Evolutionary conservation across 768 basidiomycete genomes (phyloP).

Genomic region (Suillus occidentalis): DNA sequence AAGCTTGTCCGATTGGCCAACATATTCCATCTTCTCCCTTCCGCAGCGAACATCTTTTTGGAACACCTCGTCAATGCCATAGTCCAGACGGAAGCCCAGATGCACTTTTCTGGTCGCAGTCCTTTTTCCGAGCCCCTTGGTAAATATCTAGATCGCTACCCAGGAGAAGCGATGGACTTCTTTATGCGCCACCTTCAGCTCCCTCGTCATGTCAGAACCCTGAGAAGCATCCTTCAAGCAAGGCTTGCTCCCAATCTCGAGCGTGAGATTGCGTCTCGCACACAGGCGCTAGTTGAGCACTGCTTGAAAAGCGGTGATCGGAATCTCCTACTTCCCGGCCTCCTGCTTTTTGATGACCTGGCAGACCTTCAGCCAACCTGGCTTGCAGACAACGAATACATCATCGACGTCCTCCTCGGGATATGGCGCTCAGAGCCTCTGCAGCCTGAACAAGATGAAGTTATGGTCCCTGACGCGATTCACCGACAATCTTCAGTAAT

Average conservation of each 20-base stretch:
- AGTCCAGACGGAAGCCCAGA: conserved; percentile 87
- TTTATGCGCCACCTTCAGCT: conserved; percentile 79
- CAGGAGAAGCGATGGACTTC: conserved; percentile 80
- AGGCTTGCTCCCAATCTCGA: conserved; percentile 74
- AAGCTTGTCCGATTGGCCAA: conserved; percentile 95
- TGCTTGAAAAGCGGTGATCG: conserved; percentile 53
- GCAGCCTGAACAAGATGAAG: conserved; percentile 43
- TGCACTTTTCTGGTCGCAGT: conserved; percentile 86
- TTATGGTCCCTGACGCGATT: conserved; percentile 47
- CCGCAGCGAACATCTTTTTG: conserved; percentile 89
- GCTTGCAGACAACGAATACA: conserved; percentile 65
- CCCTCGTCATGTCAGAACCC: conserved; percentile 77
- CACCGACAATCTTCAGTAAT: conserved; percentile 67
- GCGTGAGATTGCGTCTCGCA: conserved; percentile 63
- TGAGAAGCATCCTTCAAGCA: conserved; percentile 80
- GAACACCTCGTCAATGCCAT: conserved; percentile 83
- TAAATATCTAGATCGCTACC: conserved; percentile 89
- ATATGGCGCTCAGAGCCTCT: conserved; percentile 65
- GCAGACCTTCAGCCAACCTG: conserved; percentile 64
- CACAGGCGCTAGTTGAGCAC: conserved; percentile 49
- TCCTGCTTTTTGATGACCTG: conserved; percentile 79
- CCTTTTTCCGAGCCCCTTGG: conserved; percentile 94
- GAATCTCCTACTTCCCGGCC: conserved; percentile 60
- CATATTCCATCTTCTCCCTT: conserved; percentile 94
- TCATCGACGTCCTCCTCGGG: conserved; percentile 68